Percentiles rank a stretch among this genome's conserved stretches.
phyloP scores from a whole-genome alignment of 768 basidiomycete species.

The Tulasnella sp. region DNA sequence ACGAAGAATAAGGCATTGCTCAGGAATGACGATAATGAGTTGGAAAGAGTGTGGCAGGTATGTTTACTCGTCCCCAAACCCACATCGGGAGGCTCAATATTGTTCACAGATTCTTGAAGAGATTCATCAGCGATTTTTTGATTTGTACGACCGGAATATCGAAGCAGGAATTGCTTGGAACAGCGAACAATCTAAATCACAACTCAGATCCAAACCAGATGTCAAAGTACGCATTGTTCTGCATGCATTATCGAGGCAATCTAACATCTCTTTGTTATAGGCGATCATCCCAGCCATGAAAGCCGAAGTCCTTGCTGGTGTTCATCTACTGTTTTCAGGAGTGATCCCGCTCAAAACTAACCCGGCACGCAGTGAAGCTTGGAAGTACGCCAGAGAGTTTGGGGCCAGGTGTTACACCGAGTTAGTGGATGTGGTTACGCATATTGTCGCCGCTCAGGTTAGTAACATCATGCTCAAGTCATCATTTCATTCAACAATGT shows the following conservation, averaged over 20 bases:
- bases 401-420: conserved; percentile 72
- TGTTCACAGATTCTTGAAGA: conserved; percentile 55
- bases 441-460: conserved; percentile 86
- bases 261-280: conserved; percentile 29
- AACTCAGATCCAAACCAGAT: conserved; percentile 37
- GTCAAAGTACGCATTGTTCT: conserved; percentile 45
- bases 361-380: conserved; percentile 49
- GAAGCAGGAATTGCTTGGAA: conserved; percentile 13
- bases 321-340: conserved; percentile 83
- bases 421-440: conserved; percentile 55
- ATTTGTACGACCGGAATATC: conserved; percentile 39
- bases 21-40: conserved; percentile 77
- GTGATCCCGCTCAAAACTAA: conserved; percentile 81
- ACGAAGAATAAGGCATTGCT: conserved; percentile 50
- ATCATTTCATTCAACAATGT: background rate
- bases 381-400: conserved; percentile 76
- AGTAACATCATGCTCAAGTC: conserved; percentile 13
- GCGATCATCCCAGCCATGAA: conserved; percentile 76
- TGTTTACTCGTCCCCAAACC: conserved; percentile 19
- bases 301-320: conserved; percentile 56
- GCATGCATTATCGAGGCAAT: background rate
- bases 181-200: background rate
- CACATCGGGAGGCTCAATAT: background rate
- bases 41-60: conserved; percentile 65
- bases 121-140: conserved; percentile 67